Evolutionary conservation across 1,284 basidiomycete genomes (phyloP), one percentile per base, ranked within the genome.

Genomic region (Cronartium quercuum): DNA sequence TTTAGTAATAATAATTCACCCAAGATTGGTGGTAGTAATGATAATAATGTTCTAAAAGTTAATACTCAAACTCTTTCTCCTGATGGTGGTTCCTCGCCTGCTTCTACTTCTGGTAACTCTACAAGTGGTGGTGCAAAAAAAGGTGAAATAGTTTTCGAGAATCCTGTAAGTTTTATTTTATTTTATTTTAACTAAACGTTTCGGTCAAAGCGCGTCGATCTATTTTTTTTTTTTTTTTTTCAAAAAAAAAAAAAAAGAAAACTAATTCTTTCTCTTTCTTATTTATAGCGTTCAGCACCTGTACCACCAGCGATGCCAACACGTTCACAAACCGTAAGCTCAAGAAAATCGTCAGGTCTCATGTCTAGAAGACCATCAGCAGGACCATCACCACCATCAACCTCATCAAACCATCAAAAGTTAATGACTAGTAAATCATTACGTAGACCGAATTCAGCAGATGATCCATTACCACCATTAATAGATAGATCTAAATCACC

Each of bases 401-500:
- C 9, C 47, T 7, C 6, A 51, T 21, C 6, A 6, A 21, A 51
- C 47, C 47, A 18, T 18, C 47, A 29, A 29, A 29, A 29, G 29
- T 29, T 29, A 29, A 51, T 10, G 4, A 51, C 47, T 51, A 51
- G 47, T 18, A 51, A 29, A 29, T 29, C 29, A 29, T 29, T 29
- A 29, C 29, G 29, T 29, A 29, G 29, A 29, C 29, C 29, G 29
- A 29, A 29, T 29, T 29, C 29, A 29, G 29, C 29, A 29, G 29
- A 29, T 29, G 29, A 58, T 66, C 61, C 68, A 61, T 29, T 68
- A 75, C 38, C 66, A 66, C 55, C 76, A 41, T 34, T 69, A 76
- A 18, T 60, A n/a, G 35, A 76, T 68, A 60, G 66, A 51, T 21
- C 77, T 38, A 62, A 76, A 61, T 29, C 47, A 83, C 73, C 80